These are phyloP conservation scores for Aspergillus sp. DNA, from an alignment of 2,329 filamentous ascomycete genomes.

Conservation along the genomic window DNA sequence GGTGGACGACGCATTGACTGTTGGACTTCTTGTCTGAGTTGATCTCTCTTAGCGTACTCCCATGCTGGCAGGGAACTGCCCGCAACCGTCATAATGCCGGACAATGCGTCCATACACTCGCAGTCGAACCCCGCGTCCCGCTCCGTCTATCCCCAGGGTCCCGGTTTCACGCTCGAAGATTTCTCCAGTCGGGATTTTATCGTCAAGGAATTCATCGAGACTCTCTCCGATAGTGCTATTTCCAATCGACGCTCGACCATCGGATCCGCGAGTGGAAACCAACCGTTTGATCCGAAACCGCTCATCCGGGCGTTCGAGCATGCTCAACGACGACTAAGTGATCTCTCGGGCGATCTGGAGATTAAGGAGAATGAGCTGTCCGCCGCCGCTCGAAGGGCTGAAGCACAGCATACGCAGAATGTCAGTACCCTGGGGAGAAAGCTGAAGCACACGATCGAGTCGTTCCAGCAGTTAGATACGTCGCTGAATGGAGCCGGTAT, in stretches of 20 bases:
- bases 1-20: background rate
- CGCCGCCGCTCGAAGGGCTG: constrained; percentile 81
- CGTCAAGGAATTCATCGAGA: constrained; percentile 94
- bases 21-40: background rate
- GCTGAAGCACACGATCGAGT: constrained; percentile 82
- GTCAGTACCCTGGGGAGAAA: constrained; percentile 80
- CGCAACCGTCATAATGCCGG: constrained; percentile 25
- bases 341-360: constrained; percentile 68
- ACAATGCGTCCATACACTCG: constrained; percentile 33
- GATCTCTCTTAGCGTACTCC: background rate
- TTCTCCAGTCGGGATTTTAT: constrained; percentile 90
- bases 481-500: constrained; percentile 59
- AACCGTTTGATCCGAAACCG: constrained; percentile 87
- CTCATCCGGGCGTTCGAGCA: constrained; percentile 90
- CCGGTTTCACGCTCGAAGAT: constrained; percentile 79
- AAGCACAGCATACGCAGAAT: constrained; percentile 85
- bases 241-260: constrained; percentile 68
- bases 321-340: constrained; percentile 46
- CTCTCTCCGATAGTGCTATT: constrained; percentile 75
- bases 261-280: constrained; percentile 26
- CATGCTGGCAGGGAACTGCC: constrained; percentile 2
- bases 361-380: constrained; percentile 83
- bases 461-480: constrained; percentile 82
- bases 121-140: constrained; percentile 44
- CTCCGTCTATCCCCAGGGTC: constrained; percentile 67